phyloP scores from a whole-genome alignment of 2,329 filamentous ascomycete genomes.

The Neonectria ditissima region DNA sequence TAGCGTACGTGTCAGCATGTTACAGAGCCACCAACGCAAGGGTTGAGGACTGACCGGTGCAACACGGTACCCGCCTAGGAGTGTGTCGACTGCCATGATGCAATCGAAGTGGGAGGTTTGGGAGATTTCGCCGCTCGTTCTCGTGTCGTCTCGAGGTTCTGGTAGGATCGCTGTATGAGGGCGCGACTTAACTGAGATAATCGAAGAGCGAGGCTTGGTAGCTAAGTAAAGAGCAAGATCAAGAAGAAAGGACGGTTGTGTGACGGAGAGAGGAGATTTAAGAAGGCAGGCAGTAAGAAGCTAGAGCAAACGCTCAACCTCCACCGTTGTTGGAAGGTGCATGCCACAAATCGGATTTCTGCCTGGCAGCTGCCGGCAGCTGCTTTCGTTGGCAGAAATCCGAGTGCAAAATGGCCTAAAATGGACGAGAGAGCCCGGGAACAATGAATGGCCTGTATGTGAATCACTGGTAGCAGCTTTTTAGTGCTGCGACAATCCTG shows the following conservation, averaged over 20 bases:
- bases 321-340: not conserved
- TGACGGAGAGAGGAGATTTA: not conserved
- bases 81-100: conserved; percentile 10
- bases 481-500: not conserved
- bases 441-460: too few species aligned
- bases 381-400: not conserved
- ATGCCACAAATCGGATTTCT: not conserved
- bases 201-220: not conserved
- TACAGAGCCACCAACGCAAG: not conserved
- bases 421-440: not conserved
- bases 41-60: conserved; percentile 21
- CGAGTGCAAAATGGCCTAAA: not conserved
- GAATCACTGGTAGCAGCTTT: not conserved
- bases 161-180: not conserved
- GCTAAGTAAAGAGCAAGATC: not conserved
- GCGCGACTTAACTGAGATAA: not conserved
- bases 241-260: not conserved
- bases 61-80: not conserved
- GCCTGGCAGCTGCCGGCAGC: not conserved
- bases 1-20: conserved; percentile 21
- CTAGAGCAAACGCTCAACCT: not conserved
- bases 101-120: not conserved
- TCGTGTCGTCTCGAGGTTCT: not conserved
- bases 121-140: not conserved
- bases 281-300: not conserved